Evolutionary conservation across 2,329 filamentous ascomycete species (phyloP).

Genomic region (Ceratocystis lukuohia): DNA sequence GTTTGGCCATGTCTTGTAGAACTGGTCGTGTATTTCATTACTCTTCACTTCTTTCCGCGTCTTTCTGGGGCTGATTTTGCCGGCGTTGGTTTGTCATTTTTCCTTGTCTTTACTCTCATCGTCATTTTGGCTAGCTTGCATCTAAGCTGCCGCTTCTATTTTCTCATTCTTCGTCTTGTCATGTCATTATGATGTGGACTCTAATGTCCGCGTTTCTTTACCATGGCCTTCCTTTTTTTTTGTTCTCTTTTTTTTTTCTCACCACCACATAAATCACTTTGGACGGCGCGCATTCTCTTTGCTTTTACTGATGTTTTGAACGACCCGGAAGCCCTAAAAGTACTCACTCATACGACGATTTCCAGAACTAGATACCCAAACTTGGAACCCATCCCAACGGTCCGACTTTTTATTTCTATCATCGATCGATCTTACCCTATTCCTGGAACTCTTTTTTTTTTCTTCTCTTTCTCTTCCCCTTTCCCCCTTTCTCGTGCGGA

Average conservation of each 20-base stretch:
- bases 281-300: conserved; percentile 13
- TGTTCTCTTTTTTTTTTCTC: neutral
- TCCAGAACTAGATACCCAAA: conserved; percentile 15
- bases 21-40: conserved; percentile 7
- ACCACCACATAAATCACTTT: conserved; percentile 8
- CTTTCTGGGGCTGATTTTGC: conserved; percentile 8
- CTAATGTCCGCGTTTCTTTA: neutral
- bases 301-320: conserved; percentile 13
- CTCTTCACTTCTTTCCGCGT: conserved; percentile 11
- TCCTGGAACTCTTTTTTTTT: neutral
- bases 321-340: conserved; percentile 9
- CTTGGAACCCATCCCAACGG: neutral
- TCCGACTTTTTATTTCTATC: conserved; percentile 1
- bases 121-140: neutral
- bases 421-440: neutral
- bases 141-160: neutral
- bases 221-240: conserved; percentile 1
- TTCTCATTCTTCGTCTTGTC: neutral
- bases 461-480: neutral
- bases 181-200: neutral
- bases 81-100: neutral
- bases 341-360: conserved; percentile 12
- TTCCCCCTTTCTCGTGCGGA: neutral
- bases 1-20: neutral
- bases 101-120: neutral